Percentiles rank a stretch among this genome's conserved stretches.
These are phyloP conservation scores for Wallacemonas rigidus DNA, from an alignment of 208 protist genomes.

Conservation along the genomic window DNA sequence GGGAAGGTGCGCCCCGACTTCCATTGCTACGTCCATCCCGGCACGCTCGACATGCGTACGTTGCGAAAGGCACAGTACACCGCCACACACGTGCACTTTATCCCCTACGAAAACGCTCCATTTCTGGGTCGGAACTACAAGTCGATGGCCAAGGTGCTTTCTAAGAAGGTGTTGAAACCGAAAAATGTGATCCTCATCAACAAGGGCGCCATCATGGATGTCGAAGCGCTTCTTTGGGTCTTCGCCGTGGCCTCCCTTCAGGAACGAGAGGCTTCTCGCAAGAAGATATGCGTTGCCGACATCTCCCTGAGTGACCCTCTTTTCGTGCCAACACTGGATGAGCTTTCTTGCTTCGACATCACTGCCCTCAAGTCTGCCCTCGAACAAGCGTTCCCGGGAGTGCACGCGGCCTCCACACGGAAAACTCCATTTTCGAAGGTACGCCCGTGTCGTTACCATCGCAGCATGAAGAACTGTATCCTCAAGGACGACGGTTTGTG, in stretches of 20 bases:
- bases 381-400: background rate
- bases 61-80: conserved; percentile 24
- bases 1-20: background rate
- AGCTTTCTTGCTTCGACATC: conserved; percentile 53
- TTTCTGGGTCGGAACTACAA: conserved; percentile 54
- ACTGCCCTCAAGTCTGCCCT: conserved; percentile 27
- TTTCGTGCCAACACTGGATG: conserved; percentile 27
- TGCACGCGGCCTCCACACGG: too few relatives aligned
- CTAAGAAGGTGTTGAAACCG: conserved; percentile 24
- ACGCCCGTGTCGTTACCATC: background rate
- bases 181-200: conserved; percentile 58
- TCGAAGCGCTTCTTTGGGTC: conserved; percentile 60
- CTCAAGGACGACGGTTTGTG: too few relatives aligned
- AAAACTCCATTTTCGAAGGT: background rate
- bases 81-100: conserved; percentile 31
- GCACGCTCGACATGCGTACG: background rate
- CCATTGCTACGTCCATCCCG: conserved; percentile 50
- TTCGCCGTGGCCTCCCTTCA: conserved; percentile 35
- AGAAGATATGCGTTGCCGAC: background rate
- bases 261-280: too few relatives aligned
- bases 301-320: background rate
- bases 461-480: background rate
- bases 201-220: conserved; percentile 53
- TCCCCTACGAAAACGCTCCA: conserved; percentile 39
- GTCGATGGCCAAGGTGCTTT: conserved; percentile 20